Base-by-base conservation (phyloP, 495 filamentous ascomycete genomes). In the Podospora fimiseda region DNA sequence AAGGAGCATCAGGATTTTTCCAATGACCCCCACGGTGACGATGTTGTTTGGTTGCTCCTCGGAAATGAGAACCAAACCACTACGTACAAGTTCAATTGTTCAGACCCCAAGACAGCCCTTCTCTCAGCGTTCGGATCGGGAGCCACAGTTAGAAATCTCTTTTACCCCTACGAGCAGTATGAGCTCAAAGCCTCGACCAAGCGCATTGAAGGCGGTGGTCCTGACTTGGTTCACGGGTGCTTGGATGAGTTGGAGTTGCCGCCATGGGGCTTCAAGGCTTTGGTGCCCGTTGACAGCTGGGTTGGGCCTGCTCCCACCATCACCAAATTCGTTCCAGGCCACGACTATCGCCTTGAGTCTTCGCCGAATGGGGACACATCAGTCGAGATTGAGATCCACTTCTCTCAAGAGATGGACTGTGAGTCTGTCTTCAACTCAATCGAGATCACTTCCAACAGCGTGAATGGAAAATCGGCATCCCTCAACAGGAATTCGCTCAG, bases 331-430 rank as follows among this genome's bases (percentile, higher is more conserved):
- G 57, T 68, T 0, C 84, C 85, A 0, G 82, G 84, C 4, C 85
- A 88, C 54, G 85, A 88, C 57, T 48, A 39, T n/a, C 55, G 50
- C 16, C 80, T 80, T 7, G 75, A 77, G 21, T 60, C 65, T 37
- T 70, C 69, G 1, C 70, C 77, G 38, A 53, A 54, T 7, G 48
- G 48, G 7, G 41, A 48, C 14, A 62, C 60, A 13, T 42, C 44
- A 1, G 55, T 63, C 74, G 81, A 24, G n/a, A 79, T 84, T 43
- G 69, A 77, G 24, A 48, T 88, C 2, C 78, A 81, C 40, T 88
- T 86, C 63, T 83, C 80, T 0, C 69, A 67, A 0, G 65, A 77
- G 51, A 87, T 87, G 85, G 74, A 84, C 47, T 88, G 85, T 63
- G 69, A 78, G 16, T 60, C 58, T 1, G 72, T 86, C 1, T 51